Evolutionary conservation across 768 basidiomycete species (phyloP), one percentile per base, ranked within the genome.

Genomic region (Serpula lacrymans): DNA sequence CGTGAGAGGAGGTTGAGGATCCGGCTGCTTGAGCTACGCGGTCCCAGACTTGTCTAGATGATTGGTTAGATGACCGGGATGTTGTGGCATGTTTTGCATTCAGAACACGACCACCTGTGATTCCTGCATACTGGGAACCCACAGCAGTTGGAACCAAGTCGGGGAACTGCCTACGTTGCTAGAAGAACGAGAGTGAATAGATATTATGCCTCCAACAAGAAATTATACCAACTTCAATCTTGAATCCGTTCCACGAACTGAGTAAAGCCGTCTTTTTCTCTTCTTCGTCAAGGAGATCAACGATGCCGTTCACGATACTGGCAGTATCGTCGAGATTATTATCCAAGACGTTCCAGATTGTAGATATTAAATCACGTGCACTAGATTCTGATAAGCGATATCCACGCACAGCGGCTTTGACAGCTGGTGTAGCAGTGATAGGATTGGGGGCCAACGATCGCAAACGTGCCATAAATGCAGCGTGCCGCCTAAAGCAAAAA

Each of bases 91-190:
- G 77, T 58, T 93, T 92, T 25, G 84, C 88, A 50, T 86, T 88
- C 41, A 96, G 69, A 24, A 91, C 84, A 3, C 88, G 81, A 5
- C 90, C 91, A 18, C 82, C 79, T 3, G 88, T 72, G 46, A 93
- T 85, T 0, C 82, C 84, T 0, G 90, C 82, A 49, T 86, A 94
- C 31, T 80, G 81, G 0, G 78, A 67, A 7, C 84, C 82, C 0
- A 72, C 57, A 3, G 76, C 59, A 3, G 71, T 68, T 4, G 83
- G 81, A 0, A 72, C 59, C 4, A 93, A 72, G 35, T 90, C 83
- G 0, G 92, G 91, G 66, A 92, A 91, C 50, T 91, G 81, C 56
- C 80, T 78, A 14, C 82, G 84, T 80, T 88, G 86, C 87, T 92
- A n/a, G 46, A 17, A 26, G n/a, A 20, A 10, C 32, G 31, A 6